phyloP scores from a whole-genome alignment of 1,284 basidiomycete species.

The Dichomitus squalens region DNA sequence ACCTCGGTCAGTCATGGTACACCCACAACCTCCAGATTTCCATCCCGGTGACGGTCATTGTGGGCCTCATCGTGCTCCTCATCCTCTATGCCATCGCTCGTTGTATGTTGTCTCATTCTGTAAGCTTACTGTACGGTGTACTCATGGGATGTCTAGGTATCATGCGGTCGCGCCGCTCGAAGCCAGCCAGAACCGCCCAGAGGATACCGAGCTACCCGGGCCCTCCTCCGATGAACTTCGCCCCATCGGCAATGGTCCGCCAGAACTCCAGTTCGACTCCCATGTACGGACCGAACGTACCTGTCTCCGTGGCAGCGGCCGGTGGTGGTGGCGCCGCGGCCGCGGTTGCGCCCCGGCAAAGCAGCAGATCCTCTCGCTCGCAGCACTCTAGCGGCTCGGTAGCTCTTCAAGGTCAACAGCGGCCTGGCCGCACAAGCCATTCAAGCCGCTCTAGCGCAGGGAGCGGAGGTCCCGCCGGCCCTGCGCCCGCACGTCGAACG shows the following conservation, averaged over 20 bases:
- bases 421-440: slow-evolving; percentile 1
- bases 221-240: slow-evolving; percentile 13
- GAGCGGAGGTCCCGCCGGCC: neutral
- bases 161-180: slow-evolving; percentile 8
- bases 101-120: slow-evolving; percentile 9
- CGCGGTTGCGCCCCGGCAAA: neutral
- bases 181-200: slow-evolving; percentile 6
- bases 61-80: slow-evolving; percentile 60
- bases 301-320: neutral
- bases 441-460: neutral
- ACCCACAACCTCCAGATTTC: slow-evolving; percentile 77
- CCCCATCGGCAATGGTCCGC: slow-evolving; percentile 13
- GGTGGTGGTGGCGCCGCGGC: no score
- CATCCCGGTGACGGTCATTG: slow-evolving; percentile 80
- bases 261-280: neutral
- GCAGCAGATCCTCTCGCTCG: neutral
- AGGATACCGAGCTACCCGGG: slow-evolving; percentile 20
- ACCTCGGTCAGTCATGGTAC: slow-evolving; percentile 61
- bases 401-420: neutral
- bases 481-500: slow-evolving; percentile 5
- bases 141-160: neutral
- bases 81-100: slow-evolving; percentile 18
- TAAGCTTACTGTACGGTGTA: neutral
- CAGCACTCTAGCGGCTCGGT: slow-evolving; percentile 5
- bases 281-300: slow-evolving; percentile 17